Evolutionary conservation across 176 grass and related monocot species (phyloP).

Genomic region (Ensete ventricosum): DNA sequence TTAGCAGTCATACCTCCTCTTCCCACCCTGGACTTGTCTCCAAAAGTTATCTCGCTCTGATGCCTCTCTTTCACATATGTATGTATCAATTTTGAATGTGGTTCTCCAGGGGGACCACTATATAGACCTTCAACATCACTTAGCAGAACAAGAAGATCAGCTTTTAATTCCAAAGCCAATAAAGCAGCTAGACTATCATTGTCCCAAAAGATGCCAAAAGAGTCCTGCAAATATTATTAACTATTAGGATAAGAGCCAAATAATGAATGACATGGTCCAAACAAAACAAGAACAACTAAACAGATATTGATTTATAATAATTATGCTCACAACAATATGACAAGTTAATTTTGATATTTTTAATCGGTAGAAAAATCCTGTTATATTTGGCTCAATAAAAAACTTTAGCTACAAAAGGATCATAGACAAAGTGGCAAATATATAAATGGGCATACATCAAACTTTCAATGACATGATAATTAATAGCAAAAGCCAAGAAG

Average conservation of each 20-base stretch:
- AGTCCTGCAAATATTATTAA: slow-evolving; percentile 53
- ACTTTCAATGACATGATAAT: background rate
- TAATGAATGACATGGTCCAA: background rate
- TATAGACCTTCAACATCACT: slow-evolving; percentile 99
- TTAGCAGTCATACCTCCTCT: slow-evolving; percentile 98
- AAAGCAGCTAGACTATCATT: slow-evolving; percentile 99
- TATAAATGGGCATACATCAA: background rate
- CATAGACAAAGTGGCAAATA: background rate
- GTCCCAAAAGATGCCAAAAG: slow-evolving; percentile 98
- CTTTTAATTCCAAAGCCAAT: slow-evolving; percentile 82
- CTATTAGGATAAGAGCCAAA: slow-evolving; percentile 1
- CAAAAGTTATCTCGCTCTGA: slow-evolving; percentile 78
- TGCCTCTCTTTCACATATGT: slow-evolving; percentile 91
- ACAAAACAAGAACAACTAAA: background rate
- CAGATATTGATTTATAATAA: background rate
- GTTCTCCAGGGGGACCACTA: slow-evolving; percentile 72
- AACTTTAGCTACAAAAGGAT: background rate
- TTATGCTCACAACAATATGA: background rate
- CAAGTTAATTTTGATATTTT: background rate
- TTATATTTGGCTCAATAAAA: background rate
- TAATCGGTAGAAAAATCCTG: background rate
- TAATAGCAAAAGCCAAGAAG: background rate
- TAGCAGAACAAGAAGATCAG: slow-evolving; percentile 80
- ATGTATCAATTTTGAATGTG: slow-evolving; percentile 71
- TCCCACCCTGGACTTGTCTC: slow-evolving; percentile 94